Conservation (phyloP, 2,329 filamentous ascomycete genomes). For the Aspergillus niger region DNA sequence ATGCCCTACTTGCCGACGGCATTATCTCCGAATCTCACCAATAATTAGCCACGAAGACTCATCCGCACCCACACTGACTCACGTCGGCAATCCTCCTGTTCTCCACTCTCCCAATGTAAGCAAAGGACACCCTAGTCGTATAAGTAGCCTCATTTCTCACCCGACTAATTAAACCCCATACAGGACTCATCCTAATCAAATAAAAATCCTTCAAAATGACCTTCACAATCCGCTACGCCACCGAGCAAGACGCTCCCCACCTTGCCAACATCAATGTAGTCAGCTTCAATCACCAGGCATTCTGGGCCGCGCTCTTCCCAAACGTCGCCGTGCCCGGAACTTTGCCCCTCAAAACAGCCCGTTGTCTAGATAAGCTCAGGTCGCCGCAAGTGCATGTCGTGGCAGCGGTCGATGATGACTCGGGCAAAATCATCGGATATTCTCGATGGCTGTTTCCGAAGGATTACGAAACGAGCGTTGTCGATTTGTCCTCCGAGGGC, state of each 20-base stretch:
- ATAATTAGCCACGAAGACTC: no score
- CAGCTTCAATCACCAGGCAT: conserved; percentile 47
- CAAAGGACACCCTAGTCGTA: no score
- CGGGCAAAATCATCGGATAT: conserved; percentile 46
- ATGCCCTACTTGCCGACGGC: no score
- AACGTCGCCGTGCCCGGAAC: conserved; percentile 29
- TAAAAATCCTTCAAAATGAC: neutral
- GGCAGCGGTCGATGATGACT: conserved; percentile 39
- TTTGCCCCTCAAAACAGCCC: conserved; percentile 40
- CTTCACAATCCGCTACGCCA: conserved; percentile 43
- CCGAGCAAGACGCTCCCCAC: conserved; percentile 42
- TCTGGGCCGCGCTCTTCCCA: conserved; percentile 30
- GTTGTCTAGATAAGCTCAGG: conserved; percentile 43
- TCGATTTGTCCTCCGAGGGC: conserved; percentile 43
- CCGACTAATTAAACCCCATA: neutral
- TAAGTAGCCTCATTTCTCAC: neutral
- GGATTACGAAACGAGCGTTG: conserved; percentile 38
- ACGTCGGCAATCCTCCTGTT: no score
- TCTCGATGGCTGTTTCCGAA: conserved; percentile 49
- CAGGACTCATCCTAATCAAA: neutral
- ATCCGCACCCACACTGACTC: no score
- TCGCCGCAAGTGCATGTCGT: conserved; percentile 45
- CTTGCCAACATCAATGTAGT: conserved; percentile 50
- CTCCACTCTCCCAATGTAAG: no score
- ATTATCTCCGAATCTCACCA: no score